Evolutionary conservation across 202 grass and related monocot species (phyloP), one percentile per base, ranked within the genome.

Genomic region (Musa balbisiana): DNA sequence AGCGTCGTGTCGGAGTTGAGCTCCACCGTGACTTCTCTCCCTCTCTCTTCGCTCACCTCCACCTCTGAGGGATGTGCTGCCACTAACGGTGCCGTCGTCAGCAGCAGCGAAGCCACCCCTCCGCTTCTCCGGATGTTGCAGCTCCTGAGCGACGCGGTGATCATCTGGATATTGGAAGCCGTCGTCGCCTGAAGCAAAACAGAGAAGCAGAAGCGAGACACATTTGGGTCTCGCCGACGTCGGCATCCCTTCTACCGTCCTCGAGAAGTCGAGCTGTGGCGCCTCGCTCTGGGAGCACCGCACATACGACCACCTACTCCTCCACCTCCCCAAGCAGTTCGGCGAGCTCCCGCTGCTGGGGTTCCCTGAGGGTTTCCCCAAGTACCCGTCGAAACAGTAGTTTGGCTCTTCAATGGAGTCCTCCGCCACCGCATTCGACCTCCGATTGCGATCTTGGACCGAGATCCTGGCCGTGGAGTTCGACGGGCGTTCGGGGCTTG

Each of bases 1-100:
- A 98, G 87, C n/a, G 91, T 74, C 29, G 86, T 65, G 9, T 94
- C 86, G 69, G 91, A 98, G 88, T 94, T 98, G 78, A 98, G 80
- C 81, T 98, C 94, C 72, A 98, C 85, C 70, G 94, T 90, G 79
- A 92, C 79, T 11, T 9, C 25, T 62, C 76, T 77, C 62, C 82
- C n/a, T 8, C 80, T 87, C 82, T 85, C 82, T 78, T 84, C 86
- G 76, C 69, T 80, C 55, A 60, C 80, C 82, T 90, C 82, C 52
- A 13, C 80, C 82, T 90, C 82, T 52, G 6, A n/a, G 12, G 55
- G n/a, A 3, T 54, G 21, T 11, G 21, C 16, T 2, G 49, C 0
- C 19, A 20, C 8, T 9, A 19, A 19, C 15, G 0, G 4, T 8
- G 14, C 1, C 67, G 27, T 27, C 25, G 74, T 3, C 62, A 24